A percentile compares a stretch with the other conserved stretches of the same genome.
Conservation (phyloP, 176 grass and related monocot genomes). For the Oryza glaberrima region DNA sequence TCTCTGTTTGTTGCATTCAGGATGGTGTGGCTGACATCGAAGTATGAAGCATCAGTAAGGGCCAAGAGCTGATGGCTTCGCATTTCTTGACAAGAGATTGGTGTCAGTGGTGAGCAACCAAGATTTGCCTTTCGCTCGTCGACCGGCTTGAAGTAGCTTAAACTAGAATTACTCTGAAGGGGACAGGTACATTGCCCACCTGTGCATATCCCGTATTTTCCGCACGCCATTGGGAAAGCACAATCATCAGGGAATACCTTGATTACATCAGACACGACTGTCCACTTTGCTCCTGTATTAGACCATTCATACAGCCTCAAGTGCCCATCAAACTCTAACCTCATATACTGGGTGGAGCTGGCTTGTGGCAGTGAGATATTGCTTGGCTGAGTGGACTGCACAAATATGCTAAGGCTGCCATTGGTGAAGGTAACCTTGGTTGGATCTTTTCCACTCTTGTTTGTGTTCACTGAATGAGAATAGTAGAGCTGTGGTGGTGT, state of each 20-base stretch:
- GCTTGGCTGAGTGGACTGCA: neutral
- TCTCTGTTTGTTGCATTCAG: conserved; percentile 18
- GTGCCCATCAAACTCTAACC: conserved; percentile 47
- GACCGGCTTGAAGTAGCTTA: conserved; percentile 46
- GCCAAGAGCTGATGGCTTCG: conserved; percentile 47
- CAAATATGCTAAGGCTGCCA: conserved; percentile 20
- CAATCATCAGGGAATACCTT: conserved; percentile 49
- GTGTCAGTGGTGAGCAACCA: conserved; percentile 48
- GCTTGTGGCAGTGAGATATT: conserved; percentile 15
- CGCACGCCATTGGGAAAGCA: conserved; percentile 51
- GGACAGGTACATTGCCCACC: conserved; percentile 55
- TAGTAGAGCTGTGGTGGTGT: conserved; percentile 45
- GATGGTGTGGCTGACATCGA: conserved; percentile 37
- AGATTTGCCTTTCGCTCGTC: conserved; percentile 41
- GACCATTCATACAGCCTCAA: conserved; percentile 51
- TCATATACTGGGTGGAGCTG: conserved; percentile 42
- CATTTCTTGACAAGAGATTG: conserved; percentile 57
- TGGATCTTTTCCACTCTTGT: neutral
- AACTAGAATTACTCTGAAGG: conserved; percentile 1
- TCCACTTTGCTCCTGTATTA: conserved; percentile 33
- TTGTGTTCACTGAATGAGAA: neutral
- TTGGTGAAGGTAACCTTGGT: conserved; percentile 34
- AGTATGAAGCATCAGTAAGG: conserved; percentile 50
- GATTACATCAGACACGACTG: conserved; percentile 36
- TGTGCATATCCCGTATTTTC: conserved; percentile 61